Base-by-base conservation (phyloP, 352 stramenopile genomes). In the Phytophthora pini region DNA sequence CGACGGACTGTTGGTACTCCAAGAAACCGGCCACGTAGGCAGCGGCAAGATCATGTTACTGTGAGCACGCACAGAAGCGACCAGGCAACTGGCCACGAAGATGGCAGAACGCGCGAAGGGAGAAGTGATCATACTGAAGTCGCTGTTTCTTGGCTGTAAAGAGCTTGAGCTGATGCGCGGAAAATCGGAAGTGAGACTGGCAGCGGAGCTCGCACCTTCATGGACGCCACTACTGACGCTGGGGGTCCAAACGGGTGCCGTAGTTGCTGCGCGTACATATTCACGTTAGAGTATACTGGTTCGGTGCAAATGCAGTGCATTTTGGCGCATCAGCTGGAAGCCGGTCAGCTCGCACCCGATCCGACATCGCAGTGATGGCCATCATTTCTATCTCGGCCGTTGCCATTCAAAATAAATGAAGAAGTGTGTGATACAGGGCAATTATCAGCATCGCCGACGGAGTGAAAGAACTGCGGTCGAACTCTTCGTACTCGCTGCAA, bases 41-140 rank as follows among this genome's bases (percentile, higher is more conserved):
- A 58, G 50, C 20, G 71, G 67, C 48, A 78, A 53, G n/a, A 69
- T 67, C 70, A 75, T 78, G 48, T 70, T 65, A 61, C 65, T 65
- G 58, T 76, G 68, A 1, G 63, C 59, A 5, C 61, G 41, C 7
- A 45, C 65, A 0, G 46, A 50, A 26, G 41, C 31, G 24, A 56
- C 44, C 24, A 62, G 17, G 8, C 31, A 20, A 32, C 55, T 24
- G 3, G 44, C 54, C 10, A 64, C 27, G 45, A 71, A 36, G 8
- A 56, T 24, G 29, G 11, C 53, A 47, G 61, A 26, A 15, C 31
- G 60, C 26, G 49, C 43, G 26, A 32, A 66, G 10, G 50, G 36
- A 61, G 41, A 56, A 17, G 58, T 40, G 32, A 55, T 22, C 53
- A 65, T 65, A 51, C 17, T 65, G 46, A 54, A 45, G 15, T 22